Conservation (phyloP, 1,139 yeast species). For the Candida sp. region DNA sequence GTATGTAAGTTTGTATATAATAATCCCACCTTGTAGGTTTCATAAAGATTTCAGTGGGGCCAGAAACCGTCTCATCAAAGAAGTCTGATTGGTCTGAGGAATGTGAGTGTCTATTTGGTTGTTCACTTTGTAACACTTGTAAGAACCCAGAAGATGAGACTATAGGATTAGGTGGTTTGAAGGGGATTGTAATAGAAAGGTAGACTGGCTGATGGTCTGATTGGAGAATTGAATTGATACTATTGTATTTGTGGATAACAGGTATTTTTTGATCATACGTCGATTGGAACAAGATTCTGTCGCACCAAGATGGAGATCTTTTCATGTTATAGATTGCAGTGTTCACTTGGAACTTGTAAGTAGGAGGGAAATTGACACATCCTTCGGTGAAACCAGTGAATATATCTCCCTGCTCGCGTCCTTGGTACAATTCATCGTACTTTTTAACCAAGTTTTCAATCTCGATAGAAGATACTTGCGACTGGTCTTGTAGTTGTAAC, state of each 20-base stretch:
- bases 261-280: slow-evolving; percentile 25
- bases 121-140: slow-evolving; percentile 29
- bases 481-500: slow-evolving; percentile 21
- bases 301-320: slow-evolving; percentile 88
- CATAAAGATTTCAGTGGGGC: slow-evolving; percentile 44
- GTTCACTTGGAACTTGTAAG: slow-evolving; percentile 62
- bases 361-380: slow-evolving; percentile 61
- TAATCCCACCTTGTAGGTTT: slow-evolving; percentile 39
- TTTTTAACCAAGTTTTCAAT: slow-evolving; percentile 23
- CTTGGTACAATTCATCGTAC: slow-evolving; percentile 59
- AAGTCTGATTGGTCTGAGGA: slow-evolving; percentile 8
- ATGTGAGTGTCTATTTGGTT: slow-evolving; percentile 18
- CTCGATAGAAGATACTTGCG: slow-evolving; percentile 8
- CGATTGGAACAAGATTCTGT: slow-evolving; percentile 61
- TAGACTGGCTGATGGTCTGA: slow-evolving; percentile 47
- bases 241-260: slow-evolving; percentile 33
- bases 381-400: slow-evolving; percentile 67
- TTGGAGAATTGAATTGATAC: slow-evolving; percentile 28
- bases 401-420: slow-evolving; percentile 40
- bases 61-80: slow-evolving; percentile 25
- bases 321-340: slow-evolving; percentile 52
- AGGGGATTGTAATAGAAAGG: slow-evolving; percentile 42
- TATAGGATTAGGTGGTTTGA: slow-evolving; percentile 37
- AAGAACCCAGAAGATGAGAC: slow-evolving; percentile 40
- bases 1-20: slow-evolving; percentile 22